Conservation (phyloP, 164 flowering plant species). For the Tinospora cordifolia region DNA sequence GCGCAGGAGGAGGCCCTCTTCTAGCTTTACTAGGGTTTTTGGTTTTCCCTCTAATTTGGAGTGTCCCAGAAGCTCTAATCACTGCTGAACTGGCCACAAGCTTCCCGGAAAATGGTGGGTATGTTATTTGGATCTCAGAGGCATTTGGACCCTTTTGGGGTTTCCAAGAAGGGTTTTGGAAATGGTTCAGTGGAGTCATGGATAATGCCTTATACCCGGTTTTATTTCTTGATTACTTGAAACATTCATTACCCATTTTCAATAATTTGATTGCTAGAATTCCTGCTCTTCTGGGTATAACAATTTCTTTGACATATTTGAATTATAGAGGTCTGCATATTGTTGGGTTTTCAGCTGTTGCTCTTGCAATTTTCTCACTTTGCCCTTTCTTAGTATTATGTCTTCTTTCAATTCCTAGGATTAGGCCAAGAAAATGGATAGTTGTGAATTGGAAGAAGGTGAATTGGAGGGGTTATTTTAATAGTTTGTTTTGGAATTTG, state of each 20-base stretch:
- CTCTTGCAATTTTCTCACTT: conserved; percentile 65
- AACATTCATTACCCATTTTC: conserved; percentile 63
- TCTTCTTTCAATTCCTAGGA: conserved; percentile 53
- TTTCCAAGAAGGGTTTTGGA: conserved; percentile 16
- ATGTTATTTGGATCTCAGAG: conserved; percentile 13
- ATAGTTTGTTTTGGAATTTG: conserved; percentile 86
- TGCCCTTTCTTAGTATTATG: conserved; percentile 64
- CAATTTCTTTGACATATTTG: conserved; percentile 63
- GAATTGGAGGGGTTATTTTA: conserved; percentile 80
- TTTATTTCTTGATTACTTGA: conserved; percentile 77
- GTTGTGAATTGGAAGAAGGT: conserved; percentile 52
- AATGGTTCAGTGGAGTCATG: conserved; percentile 18
- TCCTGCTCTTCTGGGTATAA: conserved; percentile 65
- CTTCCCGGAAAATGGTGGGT: conserved; percentile 20
- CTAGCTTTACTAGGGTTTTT: conserved; percentile 16
- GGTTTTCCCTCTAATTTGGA: conserved; percentile 17
- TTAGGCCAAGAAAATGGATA: conserved; percentile 53
- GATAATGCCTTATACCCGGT: conserved; percentile 82
- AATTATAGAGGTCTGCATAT: conserved; percentile 72
- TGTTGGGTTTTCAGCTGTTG: conserved; percentile 70
- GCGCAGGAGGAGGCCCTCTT: conserved; percentile 14
- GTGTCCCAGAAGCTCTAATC: conserved; percentile 19
- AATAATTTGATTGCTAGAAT: conserved; percentile 40
- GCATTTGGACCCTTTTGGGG: conserved; percentile 19
- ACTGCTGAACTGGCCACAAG: conserved; percentile 16